Percentiles rank a stretch among this genome's conserved stretches.
Conservation (phyloP, 495 filamentous ascomycete species). For the Neurospora sp. region DNA sequence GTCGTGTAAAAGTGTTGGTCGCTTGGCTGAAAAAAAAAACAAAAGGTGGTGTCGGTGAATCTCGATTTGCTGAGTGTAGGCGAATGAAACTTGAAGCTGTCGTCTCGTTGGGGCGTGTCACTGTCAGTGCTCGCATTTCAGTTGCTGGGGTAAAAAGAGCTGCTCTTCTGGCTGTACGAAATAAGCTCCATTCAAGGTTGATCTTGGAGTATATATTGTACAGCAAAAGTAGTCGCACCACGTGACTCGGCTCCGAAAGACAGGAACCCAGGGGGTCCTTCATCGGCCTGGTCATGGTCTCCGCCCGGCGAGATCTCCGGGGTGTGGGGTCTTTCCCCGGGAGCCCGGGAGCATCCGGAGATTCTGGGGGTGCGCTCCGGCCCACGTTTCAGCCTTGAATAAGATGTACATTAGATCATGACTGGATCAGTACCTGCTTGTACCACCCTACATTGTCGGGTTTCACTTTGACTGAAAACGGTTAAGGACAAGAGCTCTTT, state of each 20-base stretch:
- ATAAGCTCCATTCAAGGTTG: not conserved
- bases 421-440: not conserved
- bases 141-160: not conserved
- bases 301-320: not conserved
- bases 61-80: not conserved
- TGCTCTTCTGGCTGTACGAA: not conserved
- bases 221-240: not conserved
- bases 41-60: not conserved
- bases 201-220: not conserved
- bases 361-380: not conserved
- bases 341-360: not conserved
- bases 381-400: not conserved
- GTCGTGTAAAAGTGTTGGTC: constrained; percentile 26
- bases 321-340: not conserved
- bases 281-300: not conserved
- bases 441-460: not conserved
- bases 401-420: not conserved
- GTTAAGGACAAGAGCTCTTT: not conserved
- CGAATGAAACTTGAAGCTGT: not conserved
- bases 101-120: not conserved
- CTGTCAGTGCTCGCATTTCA: not conserved
- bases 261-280: not conserved
- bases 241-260: not conserved
- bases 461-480: not conserved
- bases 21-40: not conserved